Percentiles rank a stretch among this genome's conserved stretches.
Conservation (phyloP, 306 rosid genomes). For the Rosa rugosa region DNA sequence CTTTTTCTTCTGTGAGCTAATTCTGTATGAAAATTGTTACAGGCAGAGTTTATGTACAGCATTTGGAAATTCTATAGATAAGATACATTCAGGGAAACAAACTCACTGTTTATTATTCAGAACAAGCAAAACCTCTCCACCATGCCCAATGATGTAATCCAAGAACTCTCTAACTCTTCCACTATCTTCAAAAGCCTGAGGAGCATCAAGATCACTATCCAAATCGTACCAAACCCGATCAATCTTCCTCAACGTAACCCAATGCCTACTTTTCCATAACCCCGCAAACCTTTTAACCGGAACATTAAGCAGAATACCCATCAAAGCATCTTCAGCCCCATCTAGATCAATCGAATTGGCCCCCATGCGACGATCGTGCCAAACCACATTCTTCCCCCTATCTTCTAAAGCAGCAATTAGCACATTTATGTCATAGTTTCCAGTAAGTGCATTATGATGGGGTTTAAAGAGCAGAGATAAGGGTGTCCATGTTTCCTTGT, state of each 20-base stretch:
- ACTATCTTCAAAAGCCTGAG: conserved; percentile 50
- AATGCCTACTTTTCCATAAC: conserved; percentile 83
- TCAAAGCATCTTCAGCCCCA: conserved; percentile 55
- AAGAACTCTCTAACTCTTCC: conserved; percentile 55
- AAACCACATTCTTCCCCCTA: conserved; percentile 66
- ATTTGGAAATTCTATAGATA: not conserved
- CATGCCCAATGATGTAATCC: conserved; percentile 50
- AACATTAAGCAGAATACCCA: conserved; percentile 85
- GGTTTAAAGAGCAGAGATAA: conserved; percentile 64
- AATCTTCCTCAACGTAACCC: conserved; percentile 75
- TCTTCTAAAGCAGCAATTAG: conserved; percentile 73
- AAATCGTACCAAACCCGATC: conserved; percentile 72
- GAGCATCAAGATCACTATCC: conserved; percentile 77
- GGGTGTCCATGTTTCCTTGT: conserved; percentile 60
- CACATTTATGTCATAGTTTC: conserved; percentile 91
- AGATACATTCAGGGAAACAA: conserved; percentile 21
- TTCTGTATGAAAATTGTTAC: conserved; percentile 23
- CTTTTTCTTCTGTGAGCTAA: conserved; percentile 17
- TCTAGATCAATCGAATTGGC: conserved; percentile 67
- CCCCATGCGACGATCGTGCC: conserved; percentile 75
- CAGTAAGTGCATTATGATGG: conserved; percentile 76
- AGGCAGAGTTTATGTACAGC: conserved; percentile 7
- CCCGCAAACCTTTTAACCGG: conserved; percentile 61
- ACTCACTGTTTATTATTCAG: conserved; percentile 51
- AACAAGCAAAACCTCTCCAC: conserved; percentile 85